A percentile compares a stretch with the other conserved stretches of the same genome.
These are phyloP conservation scores for Hsuehochloa calcarea DNA, from an alignment of 176 grass and related monocot species.

Conservation along the genomic window DNA sequence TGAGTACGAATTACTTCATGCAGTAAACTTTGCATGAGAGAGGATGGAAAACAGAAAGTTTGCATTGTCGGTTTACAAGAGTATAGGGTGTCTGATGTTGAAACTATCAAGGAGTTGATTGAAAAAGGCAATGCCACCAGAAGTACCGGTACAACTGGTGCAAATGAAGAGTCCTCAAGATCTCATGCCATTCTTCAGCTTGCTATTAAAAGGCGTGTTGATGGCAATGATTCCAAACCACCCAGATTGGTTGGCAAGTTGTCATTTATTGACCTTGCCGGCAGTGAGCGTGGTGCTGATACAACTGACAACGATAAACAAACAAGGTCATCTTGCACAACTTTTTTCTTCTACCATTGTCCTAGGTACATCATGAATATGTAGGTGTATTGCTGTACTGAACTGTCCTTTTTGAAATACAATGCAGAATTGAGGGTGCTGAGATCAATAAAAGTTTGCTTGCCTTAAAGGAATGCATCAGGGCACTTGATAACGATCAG, in stretches of 20 bases:
- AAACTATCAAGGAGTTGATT: constrained; percentile 90
- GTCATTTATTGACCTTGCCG: constrained; percentile 96
- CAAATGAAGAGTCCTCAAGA: constrained; percentile 94
- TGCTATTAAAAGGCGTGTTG: constrained; percentile 83
- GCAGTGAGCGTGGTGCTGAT: constrained; percentile 98
- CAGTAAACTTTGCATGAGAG: constrained; percentile 99
- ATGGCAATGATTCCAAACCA: constrained; percentile 79
- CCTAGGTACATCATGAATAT: not conserved
- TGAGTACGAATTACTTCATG: constrained; percentile 18
- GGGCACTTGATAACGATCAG: constrained; percentile 97
- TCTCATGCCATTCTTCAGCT: constrained; percentile 99
- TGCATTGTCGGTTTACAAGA: constrained; percentile 97
- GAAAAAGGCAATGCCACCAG: constrained; percentile 89
- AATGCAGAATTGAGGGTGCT: constrained; percentile 93
- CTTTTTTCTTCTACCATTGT: not conserved
- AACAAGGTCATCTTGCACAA: constrained; percentile 63
- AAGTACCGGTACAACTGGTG: constrained; percentile 95
- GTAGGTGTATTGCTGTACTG: constrained; percentile 12
- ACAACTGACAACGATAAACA: constrained; percentile 98
- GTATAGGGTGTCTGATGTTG: constrained; percentile 80
- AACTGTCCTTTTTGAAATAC: constrained; percentile 20
- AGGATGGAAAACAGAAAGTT: constrained; percentile 99
- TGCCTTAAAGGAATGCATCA: constrained; percentile 96
- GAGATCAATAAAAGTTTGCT: constrained; percentile 99
- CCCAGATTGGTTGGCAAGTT: constrained; percentile 73